Evolutionary conservation across 164 flowering plant genomes (phyloP).

Genomic region (Vitis cinerea): DNA sequence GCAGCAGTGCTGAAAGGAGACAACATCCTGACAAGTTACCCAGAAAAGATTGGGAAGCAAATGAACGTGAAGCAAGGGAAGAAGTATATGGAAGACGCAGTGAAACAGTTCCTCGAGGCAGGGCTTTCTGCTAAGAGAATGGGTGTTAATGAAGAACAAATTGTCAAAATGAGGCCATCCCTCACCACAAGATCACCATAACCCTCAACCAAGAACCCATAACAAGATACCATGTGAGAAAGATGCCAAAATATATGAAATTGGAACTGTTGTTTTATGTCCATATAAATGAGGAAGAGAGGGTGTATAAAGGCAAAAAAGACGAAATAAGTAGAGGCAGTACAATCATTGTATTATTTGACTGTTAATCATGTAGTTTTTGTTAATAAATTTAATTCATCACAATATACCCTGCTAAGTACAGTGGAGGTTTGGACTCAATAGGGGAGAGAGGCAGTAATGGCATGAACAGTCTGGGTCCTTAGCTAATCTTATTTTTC

Average conservation of each 20-base stretch:
- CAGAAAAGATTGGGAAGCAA: conserved; percentile 40
- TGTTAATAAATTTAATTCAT: too few relatives aligned
- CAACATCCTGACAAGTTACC: conserved; percentile 42
- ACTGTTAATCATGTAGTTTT: too few relatives aligned
- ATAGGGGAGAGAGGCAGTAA: too few relatives aligned
- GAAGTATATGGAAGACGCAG: conserved; percentile 65
- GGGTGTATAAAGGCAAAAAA: not conserved
- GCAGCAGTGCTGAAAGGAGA: conserved; percentile 85
- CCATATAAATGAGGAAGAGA: not conserved
- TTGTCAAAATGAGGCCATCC: conserved; percentile 77
- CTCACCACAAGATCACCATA: conserved; percentile 55
- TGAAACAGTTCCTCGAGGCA: conserved; percentile 64
- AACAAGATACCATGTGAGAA: not conserved
- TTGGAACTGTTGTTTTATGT: not conserved
- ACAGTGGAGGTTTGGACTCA: too few relatives aligned
- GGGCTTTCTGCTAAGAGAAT: conserved; percentile 56
- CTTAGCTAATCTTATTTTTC: too few relatives aligned
- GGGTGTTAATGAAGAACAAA: conserved; percentile 70
- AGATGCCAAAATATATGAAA: not conserved
- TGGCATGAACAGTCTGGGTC: too few relatives aligned
- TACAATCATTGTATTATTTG: too few relatives aligned
- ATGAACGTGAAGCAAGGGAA: conserved; percentile 73
- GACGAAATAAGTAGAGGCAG: not conserved
- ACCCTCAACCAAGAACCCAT: conserved; percentile 10
- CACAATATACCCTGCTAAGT: too few relatives aligned